Conservation (phyloP, 305 asterid species). For the Ajuga reptans region DNA sequence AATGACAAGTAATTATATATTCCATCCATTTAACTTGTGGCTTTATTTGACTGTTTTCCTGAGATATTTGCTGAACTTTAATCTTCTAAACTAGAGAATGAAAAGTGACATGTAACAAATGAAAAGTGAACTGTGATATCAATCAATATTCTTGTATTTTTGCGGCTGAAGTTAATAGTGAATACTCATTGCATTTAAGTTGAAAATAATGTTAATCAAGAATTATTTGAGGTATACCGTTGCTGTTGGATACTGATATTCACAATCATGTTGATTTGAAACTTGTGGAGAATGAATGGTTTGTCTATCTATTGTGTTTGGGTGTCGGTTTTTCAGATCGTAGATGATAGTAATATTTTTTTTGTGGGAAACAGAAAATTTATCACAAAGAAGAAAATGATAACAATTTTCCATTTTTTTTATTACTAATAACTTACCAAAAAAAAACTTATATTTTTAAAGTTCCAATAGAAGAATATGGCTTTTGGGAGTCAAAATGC, state of each 20-base stretch:
- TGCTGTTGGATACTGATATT: conserved; percentile 1
- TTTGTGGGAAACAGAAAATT: too few relatives aligned
- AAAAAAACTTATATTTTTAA: not conserved
- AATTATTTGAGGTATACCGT: not conserved
- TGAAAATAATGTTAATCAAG: not conserved
- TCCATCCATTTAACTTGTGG: too few relatives aligned
- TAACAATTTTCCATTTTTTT: too few relatives aligned
- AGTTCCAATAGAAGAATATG: not conserved
- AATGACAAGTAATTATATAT: too few relatives aligned
- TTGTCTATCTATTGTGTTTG: not conserved
- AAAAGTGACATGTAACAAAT: not conserved
- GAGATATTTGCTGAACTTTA: too few relatives aligned
- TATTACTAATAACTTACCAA: too few relatives aligned
- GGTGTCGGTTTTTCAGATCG: not conserved
- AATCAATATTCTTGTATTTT: not conserved
- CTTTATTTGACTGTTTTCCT: too few relatives aligned
- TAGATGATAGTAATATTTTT: too few relatives aligned
- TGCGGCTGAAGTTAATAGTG: too few relatives aligned
- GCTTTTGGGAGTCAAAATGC: not conserved
- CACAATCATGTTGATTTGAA: not conserved
- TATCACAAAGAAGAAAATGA: too few relatives aligned
- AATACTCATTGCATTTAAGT: not conserved
- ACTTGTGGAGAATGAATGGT: not conserved
- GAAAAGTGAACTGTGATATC: not conserved
- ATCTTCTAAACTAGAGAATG: not conserved